These are phyloP conservation scores for Colletotrichum echinochloae DNA, from an alignment of 2,329 filamentous ascomycete genomes.

Conservation along the genomic window DNA sequence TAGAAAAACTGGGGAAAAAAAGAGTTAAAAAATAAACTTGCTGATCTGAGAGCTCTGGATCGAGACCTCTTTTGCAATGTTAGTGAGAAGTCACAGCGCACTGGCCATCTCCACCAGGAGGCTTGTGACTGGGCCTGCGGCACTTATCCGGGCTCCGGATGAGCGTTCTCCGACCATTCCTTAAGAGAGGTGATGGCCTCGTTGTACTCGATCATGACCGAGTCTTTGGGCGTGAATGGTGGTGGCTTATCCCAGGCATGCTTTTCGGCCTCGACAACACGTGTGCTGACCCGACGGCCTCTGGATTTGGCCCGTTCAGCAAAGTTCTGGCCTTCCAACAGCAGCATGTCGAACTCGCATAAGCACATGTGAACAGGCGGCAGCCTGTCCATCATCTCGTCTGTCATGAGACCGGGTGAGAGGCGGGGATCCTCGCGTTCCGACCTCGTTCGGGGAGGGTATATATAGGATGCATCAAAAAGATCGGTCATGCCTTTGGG, in stretches of 20 bases:
- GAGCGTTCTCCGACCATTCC: constrained; percentile 48
- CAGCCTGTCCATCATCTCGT: constrained; percentile 64
- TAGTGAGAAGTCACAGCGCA: background rate
- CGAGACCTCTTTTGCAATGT: background rate
- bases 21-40: background rate
- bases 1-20: too few relatives aligned
- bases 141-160: background rate
- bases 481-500: constrained; percentile 69
- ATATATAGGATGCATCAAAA: constrained; percentile 72
- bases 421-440: constrained; percentile 65
- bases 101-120: background rate
- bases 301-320: constrained; percentile 63
- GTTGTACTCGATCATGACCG: constrained; percentile 59
- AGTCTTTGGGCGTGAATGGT: constrained; percentile 58
- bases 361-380: constrained; percentile 68
- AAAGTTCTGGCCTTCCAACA: constrained; percentile 70
- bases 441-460: constrained; percentile 59
- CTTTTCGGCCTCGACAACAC: constrained; percentile 59
- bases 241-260: constrained; percentile 64
- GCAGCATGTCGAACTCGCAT: constrained; percentile 75
- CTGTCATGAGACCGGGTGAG: constrained; percentile 68
- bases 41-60: background rate
- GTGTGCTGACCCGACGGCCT: constrained; percentile 48
- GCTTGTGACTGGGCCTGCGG: background rate
- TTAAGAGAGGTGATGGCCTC: constrained; percentile 56